Evolutionary conservation across 2,329 filamentous ascomycete genomes (phyloP).

Genomic region (Sarocladiaceae sp.): DNA sequence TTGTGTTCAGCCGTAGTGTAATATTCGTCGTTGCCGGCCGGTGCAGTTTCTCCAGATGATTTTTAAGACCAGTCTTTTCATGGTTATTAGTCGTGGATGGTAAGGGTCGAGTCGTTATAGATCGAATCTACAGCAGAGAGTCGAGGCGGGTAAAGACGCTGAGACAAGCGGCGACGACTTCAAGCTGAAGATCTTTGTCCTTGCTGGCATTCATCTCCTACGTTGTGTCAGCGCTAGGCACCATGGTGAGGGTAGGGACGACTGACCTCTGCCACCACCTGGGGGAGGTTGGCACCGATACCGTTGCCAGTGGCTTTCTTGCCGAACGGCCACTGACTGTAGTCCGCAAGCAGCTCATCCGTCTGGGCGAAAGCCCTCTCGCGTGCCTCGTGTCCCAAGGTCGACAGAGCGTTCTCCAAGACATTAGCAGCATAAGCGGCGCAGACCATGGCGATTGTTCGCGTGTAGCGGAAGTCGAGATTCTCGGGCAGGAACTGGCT

Average conservation of each 20-base stretch:
- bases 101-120: background rate
- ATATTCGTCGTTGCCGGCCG: background rate
- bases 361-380: constrained; percentile 96
- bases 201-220: constrained; percentile 78
- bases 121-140: constrained; percentile 69
- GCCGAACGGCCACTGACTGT: constrained; percentile 96
- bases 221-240: background rate
- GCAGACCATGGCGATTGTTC: constrained; percentile 94
- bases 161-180: constrained; percentile 94
- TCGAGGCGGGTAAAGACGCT: constrained; percentile 97
- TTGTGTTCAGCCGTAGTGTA: no score
- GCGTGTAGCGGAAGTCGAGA: constrained; percentile 87
- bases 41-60: background rate
- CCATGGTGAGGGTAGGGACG: no score
- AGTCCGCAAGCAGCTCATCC: constrained; percentile 91
- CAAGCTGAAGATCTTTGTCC: constrained; percentile 92
- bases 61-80: background rate
- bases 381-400: constrained; percentile 86
- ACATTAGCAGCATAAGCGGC: constrained; percentile 98
- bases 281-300: constrained; percentile 87
- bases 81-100: background rate
- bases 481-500: constrained; percentile 91
- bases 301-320: constrained; percentile 74
- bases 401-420: constrained; percentile 93
- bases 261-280: constrained; percentile 71